Conservation (phyloP, 345 rosid species). For the Salix udensis region DNA sequence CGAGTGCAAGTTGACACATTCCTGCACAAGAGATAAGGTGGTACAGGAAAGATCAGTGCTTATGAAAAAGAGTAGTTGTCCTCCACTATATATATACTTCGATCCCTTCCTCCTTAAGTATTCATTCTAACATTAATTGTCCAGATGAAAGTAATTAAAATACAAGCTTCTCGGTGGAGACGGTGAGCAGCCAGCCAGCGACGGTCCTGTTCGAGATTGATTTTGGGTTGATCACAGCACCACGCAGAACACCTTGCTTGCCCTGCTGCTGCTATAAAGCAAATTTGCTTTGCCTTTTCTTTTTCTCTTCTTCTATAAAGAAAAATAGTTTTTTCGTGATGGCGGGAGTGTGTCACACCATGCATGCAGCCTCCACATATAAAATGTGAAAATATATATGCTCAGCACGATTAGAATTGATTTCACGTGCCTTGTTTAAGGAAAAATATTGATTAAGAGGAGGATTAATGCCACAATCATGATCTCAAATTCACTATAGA, state of each 20-base stretch:
- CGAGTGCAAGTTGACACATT: too few relatives aligned
- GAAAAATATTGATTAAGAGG: too few relatives aligned
- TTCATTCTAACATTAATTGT: conserved; percentile 12
- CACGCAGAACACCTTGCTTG: background rate
- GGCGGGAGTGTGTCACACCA: conserved; percentile 1
- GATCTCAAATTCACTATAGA: too few relatives aligned
- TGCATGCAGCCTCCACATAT: background rate
- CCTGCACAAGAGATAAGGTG: too few relatives aligned
- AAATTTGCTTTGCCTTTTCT: background rate
- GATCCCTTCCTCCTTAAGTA: too few relatives aligned
- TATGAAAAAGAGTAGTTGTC: too few relatives aligned
- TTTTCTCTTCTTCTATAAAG: background rate
- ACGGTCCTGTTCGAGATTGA: background rate
- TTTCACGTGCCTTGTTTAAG: too few relatives aligned
- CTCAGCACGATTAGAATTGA: too few relatives aligned
- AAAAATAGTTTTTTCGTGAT: too few relatives aligned
- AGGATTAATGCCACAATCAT: too few relatives aligned
- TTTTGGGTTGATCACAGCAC: conserved; percentile 1
- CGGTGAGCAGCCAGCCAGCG: conserved; percentile 7
- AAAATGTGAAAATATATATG: conserved; percentile 1
- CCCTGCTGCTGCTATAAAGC: background rate
- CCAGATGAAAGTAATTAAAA: background rate
- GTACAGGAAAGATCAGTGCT: too few relatives aligned
- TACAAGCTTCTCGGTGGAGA: background rate
- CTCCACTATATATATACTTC: too few relatives aligned